Percentiles rank a stretch among this genome's conserved stretches.
Evolutionary conservation across 192 early-diverging fungal genomes (phyloP).

Genomic region (Funneliformis mosseae): DNA sequence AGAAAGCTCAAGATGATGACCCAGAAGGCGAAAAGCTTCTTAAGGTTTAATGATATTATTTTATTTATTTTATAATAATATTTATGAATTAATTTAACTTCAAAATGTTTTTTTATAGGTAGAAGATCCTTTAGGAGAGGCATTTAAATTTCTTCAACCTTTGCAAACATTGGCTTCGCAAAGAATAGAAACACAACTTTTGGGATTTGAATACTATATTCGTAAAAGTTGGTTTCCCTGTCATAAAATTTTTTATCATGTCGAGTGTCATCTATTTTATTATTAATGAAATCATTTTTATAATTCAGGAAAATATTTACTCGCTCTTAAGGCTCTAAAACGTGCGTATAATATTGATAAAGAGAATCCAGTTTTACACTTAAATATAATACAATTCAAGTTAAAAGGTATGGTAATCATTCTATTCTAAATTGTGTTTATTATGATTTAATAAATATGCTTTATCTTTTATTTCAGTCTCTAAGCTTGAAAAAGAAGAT

Average conservation of each 20-base stretch:
- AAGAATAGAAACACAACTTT: conserved; percentile 60
- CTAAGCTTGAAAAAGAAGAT: not conserved
- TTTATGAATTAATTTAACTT: conserved; percentile 8
- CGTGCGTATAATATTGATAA: conserved; percentile 52
- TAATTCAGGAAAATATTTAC: conserved; percentile 60
- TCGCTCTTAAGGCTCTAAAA: conserved; percentile 65
- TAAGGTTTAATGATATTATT: conserved; percentile 18
- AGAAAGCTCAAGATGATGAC: conserved; percentile 63
- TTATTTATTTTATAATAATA: not conserved
- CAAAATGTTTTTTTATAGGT: conserved; percentile 48
- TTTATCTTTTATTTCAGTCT: not conserved
- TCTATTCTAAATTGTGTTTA: not conserved
- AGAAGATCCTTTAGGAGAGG: conserved; percentile 70
- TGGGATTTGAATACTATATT: conserved; percentile 70
- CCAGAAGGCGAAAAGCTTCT: conserved; percentile 69
- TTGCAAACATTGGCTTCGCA: conserved; percentile 61
- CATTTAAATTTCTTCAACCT: conserved; percentile 75
- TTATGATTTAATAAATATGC: not conserved
- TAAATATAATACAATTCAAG: conserved; percentile 51
- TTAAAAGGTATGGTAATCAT: conserved; percentile 41
- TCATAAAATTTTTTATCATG: not conserved
- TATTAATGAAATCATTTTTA: not conserved
- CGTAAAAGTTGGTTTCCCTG: conserved; percentile 53
- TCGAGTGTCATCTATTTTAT: not conserved
- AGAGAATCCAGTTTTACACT: conserved; percentile 45